These are phyloP conservation scores for Amanita jacksonii DNA, from an alignment of 768 basidiomycete species.

Conservation along the genomic window DNA sequence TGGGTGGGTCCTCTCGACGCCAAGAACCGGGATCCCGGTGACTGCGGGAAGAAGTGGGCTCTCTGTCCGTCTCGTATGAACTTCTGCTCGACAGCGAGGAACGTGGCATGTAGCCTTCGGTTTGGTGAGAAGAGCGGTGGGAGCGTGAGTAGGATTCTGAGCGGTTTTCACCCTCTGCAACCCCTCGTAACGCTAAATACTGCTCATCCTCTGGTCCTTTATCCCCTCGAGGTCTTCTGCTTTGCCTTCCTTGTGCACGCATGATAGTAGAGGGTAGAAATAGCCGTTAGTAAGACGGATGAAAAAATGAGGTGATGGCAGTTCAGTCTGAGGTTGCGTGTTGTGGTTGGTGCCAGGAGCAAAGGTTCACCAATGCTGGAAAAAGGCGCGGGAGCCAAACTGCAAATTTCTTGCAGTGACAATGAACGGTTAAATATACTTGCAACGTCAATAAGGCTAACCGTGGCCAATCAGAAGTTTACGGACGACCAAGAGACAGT, in stretches of 20 bases:
- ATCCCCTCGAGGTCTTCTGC: constrained; percentile 43
- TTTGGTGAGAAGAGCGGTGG: constrained; percentile 35
- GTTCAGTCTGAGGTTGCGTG: constrained; percentile 21
- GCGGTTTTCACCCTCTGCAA: constrained; percentile 33
- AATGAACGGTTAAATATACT: constrained; percentile 3
- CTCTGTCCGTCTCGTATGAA: constrained; percentile 39
- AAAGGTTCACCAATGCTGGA: constrained; percentile 19
- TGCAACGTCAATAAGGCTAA: constrained; percentile 10
- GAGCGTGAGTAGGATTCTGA: constrained; percentile 44
- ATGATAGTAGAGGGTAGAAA: constrained; percentile 21
- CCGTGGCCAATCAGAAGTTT: background rate
- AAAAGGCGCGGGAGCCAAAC: constrained; percentile 5
- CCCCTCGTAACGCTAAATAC: constrained; percentile 35
- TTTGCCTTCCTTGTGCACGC: constrained; percentile 36
- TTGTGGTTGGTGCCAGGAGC: constrained; percentile 23
- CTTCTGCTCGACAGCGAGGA: constrained; percentile 32
- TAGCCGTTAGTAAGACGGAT: constrained; percentile 16
- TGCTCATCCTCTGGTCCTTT: constrained; percentile 42
- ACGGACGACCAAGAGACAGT: background rate
- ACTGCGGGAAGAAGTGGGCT: constrained; percentile 42
- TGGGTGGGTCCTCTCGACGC: constrained; percentile 35
- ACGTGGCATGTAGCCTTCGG: constrained; percentile 36
- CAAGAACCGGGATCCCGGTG: constrained; percentile 42
- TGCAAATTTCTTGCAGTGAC: constrained; percentile 4
- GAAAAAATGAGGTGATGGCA: constrained; percentile 13